A percentile compares a stretch with the other conserved stretches of the same genome.
These are phyloP conservation scores for Penicillium freii DNA, from an alignment of 2,329 filamentous ascomycete genomes.

Conservation along the genomic window DNA sequence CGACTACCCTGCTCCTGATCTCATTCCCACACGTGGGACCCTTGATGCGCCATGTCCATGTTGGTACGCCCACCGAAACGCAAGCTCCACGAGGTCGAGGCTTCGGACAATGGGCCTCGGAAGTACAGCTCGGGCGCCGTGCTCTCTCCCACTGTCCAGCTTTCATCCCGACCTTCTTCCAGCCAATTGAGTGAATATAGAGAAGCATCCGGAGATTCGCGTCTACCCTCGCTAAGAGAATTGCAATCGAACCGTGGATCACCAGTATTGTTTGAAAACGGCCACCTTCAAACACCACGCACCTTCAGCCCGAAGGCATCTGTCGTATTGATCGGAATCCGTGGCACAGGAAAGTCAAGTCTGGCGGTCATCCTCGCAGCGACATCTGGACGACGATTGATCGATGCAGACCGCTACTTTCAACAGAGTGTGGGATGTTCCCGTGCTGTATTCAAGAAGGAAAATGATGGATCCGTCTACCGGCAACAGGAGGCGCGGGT, in stretches of 20 bases:
- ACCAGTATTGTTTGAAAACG: slow-evolving; percentile 26
- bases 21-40: not conserved
- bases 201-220: slow-evolving; percentile 20
- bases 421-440: slow-evolving; percentile 62
- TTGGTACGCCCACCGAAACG: slow-evolving; percentile 34
- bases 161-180: slow-evolving; percentile 9
- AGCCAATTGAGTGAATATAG: slow-evolving; percentile 19
- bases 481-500: slow-evolving; percentile 63
- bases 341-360: slow-evolving; percentile 73
- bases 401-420: slow-evolving; percentile 69
- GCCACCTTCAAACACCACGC: slow-evolving; percentile 28
- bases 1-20: not conserved
- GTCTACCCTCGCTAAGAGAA: slow-evolving; percentile 22
- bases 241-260: slow-evolving; percentile 32
- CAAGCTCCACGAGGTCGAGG: slow-evolving; percentile 30
- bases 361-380: slow-evolving; percentile 72
- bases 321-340: slow-evolving; percentile 69
- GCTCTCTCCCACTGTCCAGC: not conserved
- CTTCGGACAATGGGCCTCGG: slow-evolving; percentile 21
- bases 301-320: slow-evolving; percentile 63
- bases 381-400: slow-evolving; percentile 64
- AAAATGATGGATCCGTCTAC: slow-evolving; percentile 61
- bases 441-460: slow-evolving; percentile 62
- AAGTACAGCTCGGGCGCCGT: slow-evolving; percentile 9
- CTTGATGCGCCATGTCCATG: slow-evolving; percentile 28